Evolutionary conservation across 441 rosid species (phyloP).

Genomic region (Viola pubescens): DNA sequence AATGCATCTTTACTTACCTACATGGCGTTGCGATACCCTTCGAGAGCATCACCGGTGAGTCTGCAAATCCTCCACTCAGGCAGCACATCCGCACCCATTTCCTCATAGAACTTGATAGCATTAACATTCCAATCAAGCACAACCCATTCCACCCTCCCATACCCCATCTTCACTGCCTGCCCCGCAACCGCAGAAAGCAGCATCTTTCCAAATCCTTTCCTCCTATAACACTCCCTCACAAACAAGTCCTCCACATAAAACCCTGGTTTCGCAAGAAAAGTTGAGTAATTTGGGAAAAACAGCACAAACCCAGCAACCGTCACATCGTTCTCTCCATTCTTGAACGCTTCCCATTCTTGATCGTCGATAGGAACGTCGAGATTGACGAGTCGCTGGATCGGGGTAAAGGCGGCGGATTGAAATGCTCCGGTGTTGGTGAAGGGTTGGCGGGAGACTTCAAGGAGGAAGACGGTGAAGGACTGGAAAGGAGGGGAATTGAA

Average conservation of each 20-base stretch:
- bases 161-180: slow-evolving; percentile 85
- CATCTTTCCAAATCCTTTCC: slow-evolving; percentile 70
- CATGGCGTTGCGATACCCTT: slow-evolving; percentile 36
- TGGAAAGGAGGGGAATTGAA: slow-evolving; percentile 63
- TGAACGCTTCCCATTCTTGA: slow-evolving; percentile 41
- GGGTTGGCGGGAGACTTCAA: slow-evolving; percentile 59
- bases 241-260: slow-evolving; percentile 75
- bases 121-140: slow-evolving; percentile 89
- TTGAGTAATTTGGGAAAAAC: slow-evolving; percentile 75
- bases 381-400: slow-evolving; percentile 26
- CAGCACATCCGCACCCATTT: slow-evolving; percentile 76
- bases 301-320: slow-evolving; percentile 68
- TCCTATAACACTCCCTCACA: slow-evolving; percentile 72
- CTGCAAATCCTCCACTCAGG: slow-evolving; percentile 81
- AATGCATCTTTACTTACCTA: neutral
- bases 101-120: slow-evolving; percentile 72
- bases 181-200: slow-evolving; percentile 62
- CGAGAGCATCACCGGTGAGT: slow-evolving; percentile 64
- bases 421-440: slow-evolving; percentile 18
- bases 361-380: slow-evolving; percentile 52
- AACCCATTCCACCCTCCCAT: slow-evolving; percentile 80
- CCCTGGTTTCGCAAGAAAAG: slow-evolving; percentile 60
- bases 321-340: slow-evolving; percentile 32
- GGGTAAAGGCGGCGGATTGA: slow-evolving; percentile 17
- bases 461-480: slow-evolving; percentile 80